phyloP scores from a whole-genome alignment of 1,139 yeast genomes.

The Protomyces inundatus region DNA sequence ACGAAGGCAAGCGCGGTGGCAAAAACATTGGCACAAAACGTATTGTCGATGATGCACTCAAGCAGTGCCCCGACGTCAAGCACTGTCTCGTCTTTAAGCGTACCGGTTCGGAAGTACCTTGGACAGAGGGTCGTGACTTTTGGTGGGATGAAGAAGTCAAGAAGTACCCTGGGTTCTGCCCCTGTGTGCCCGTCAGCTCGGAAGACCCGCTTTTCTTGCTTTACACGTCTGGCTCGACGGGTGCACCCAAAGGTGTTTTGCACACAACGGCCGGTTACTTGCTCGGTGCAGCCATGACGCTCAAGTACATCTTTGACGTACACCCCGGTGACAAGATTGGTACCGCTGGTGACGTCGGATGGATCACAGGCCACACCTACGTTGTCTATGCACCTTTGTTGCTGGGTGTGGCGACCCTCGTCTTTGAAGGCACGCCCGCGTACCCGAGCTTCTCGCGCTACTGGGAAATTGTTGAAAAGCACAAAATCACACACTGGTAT shows the following conservation, averaged over 20 bases:
- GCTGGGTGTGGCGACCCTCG: constrained; percentile 83
- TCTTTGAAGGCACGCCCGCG: constrained; percentile 97
- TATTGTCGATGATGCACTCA: constrained; percentile 89
- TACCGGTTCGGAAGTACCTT: constrained; percentile 66
- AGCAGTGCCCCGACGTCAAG: constrained; percentile 69
- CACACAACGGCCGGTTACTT: constrained; percentile 93
- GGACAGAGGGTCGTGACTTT: constrained; percentile 79
- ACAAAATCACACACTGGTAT: constrained; percentile 92
- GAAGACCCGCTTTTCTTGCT: constrained; percentile 92
- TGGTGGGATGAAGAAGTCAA: constrained; percentile 89
- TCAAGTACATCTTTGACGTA: constrained; percentile 87
- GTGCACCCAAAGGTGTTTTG: constrained; percentile 97
- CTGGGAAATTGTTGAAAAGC: constrained; percentile 92
- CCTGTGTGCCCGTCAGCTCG: constrained; percentile 81
- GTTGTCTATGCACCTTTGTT: constrained; percentile 90
- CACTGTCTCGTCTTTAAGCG: constrained; percentile 82
- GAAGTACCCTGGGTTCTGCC: constrained; percentile 75
- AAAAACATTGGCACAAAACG: constrained; percentile 83
- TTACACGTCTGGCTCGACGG: constrained; percentile 95
- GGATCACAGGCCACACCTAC: constrained; percentile 98
- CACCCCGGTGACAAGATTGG: constrained; percentile 83
- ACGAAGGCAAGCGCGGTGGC: constrained; percentile 96
- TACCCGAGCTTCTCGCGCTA: constrained; percentile 94
- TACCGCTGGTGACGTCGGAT: constrained; percentile 98
- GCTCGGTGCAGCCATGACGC: constrained; percentile 89